Evolutionary conservation across 495 filamentous ascomycete genomes (phyloP).

Genomic region (Copromyces sp.): DNA sequence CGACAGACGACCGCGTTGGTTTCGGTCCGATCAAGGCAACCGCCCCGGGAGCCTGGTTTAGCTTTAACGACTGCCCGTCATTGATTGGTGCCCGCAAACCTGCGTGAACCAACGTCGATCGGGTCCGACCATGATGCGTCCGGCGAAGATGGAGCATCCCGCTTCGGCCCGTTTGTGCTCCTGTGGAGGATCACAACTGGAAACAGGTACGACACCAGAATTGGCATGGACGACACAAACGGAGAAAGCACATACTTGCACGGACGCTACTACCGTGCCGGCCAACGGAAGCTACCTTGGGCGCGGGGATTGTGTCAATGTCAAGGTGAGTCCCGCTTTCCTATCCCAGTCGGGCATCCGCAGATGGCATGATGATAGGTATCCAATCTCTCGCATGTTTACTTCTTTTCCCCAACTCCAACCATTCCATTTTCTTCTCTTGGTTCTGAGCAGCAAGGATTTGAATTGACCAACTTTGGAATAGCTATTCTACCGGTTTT

Average conservation of each 20-base stretch:
- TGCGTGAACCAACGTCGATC: not conserved
- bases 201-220: not conserved
- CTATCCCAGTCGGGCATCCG: not conserved
- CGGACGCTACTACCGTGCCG: not conserved
- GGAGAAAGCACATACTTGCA: not conserved
- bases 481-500: not conserved
- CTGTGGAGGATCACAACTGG: not conserved
- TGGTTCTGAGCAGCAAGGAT: not conserved
- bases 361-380: not conserved
- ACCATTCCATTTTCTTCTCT: not conserved
- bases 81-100: conserved; percentile 14
- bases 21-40: not conserved
- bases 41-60: not conserved
- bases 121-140: not conserved
- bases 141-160: not conserved
- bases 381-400: not conserved
- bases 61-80: not conserved
- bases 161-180: not conserved
- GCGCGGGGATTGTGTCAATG: not conserved
- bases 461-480: not conserved
- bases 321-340: not conserved
- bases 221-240: not conserved
- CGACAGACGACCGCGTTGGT: not conserved
- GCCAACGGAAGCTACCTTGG: not conserved
- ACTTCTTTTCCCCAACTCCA: not conserved